Base-by-base conservation (phyloP, 1,284 basidiomycete genomes). In the Laetiporus sulphureus region DNA sequence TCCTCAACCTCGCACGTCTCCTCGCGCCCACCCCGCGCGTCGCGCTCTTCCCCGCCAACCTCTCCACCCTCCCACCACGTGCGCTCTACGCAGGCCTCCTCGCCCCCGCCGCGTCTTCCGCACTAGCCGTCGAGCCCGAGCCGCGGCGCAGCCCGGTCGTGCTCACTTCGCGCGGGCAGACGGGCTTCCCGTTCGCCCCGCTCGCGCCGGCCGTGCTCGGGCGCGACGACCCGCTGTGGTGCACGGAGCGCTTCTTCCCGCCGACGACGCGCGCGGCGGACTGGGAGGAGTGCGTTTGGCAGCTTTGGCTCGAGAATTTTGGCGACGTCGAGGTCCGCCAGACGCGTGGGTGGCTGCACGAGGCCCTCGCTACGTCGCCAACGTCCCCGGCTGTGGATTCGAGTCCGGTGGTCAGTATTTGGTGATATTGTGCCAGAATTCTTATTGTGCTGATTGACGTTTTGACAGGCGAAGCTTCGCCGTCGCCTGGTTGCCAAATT, bases 231-330 rank as follows among this genome's bases (percentile, higher is more conserved):
- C 62, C 68, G 2, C 56, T 73, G 3, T 84, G 82, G 82, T 84
- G 82, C 51, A 70, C 73, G 0, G 81, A 83, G 47, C 70, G 79
- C 20, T 65, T 72, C 48, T 73, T 77, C 47, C 52, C 69, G 22
- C 56, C 64, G 33, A 58, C 61, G 30, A 67, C 70, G 11, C 74
- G 77, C 19, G 45, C 55, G 1, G 57, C 65, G 2, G 76, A 80
- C 46, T 83, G 80, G 81, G 64, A 71, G 31, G 76, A 79, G 45
- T 83, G 81, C 57, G 58, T 83, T n/a, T 84, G 81, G 81, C 75
- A 77, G 48, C 47, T 82, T 40, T 77, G 75, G 67, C 64, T 83
- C 13, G 71, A 77, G 46, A 68, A 65, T 42, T 68, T 68, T 23
- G 78, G 69, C 12, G 70, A 51, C 43, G 60, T 54, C 31, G 51